These are phyloP conservation scores for Craspedostauros australis DNA, from an alignment of 108 stramenopile genomes.

Conservation along the genomic window DNA sequence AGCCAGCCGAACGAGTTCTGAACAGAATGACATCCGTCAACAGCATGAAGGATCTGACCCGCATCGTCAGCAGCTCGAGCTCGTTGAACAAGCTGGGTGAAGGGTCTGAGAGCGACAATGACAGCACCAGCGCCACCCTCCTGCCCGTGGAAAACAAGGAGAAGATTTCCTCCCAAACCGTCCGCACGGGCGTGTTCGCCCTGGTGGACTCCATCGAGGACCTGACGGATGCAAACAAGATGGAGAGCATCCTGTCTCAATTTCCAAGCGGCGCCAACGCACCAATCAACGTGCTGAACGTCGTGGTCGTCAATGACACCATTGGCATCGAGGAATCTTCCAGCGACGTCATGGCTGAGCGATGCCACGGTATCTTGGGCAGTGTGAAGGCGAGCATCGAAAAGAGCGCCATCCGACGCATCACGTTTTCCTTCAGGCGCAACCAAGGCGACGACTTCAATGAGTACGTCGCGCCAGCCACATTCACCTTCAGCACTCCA, in stretches of 20 bases:
- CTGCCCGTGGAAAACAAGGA: conserved; percentile 39
- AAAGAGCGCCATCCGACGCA: conserved; percentile 71
- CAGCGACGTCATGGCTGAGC: conserved; percentile 37
- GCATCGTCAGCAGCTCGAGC: conserved; percentile 48
- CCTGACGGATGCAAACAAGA: conserved; percentile 24
- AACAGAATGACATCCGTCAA: conserved; percentile 58
- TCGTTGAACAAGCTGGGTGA: conserved; percentile 56
- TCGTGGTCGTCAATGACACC: conserved; percentile 55
- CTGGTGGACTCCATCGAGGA: conserved; percentile 50
- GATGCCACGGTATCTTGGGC: conserved; percentile 40
- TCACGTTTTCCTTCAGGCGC: conserved; percentile 66
- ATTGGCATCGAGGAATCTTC: conserved; percentile 35
- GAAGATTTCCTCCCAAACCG: conserved; percentile 44
- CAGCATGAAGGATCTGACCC: conserved; percentile 83
- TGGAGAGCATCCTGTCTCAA: conserved; percentile 36
- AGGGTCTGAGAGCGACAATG: conserved; percentile 45
- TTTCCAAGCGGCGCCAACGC: conserved; percentile 51
- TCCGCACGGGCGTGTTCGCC: conserved; percentile 56
- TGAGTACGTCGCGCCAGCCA: conserved; percentile 60
- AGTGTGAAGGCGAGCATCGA: conserved; percentile 37
- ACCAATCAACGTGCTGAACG: conserved; percentile 84
- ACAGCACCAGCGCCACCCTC: conserved; percentile 27
- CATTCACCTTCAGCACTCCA: conserved; percentile 88
- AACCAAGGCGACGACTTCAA: conserved; percentile 16
- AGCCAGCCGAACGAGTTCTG: conserved; percentile 63